Conservation (phyloP, 257 asterid species). For the Salvia rosmarinus region DNA sequence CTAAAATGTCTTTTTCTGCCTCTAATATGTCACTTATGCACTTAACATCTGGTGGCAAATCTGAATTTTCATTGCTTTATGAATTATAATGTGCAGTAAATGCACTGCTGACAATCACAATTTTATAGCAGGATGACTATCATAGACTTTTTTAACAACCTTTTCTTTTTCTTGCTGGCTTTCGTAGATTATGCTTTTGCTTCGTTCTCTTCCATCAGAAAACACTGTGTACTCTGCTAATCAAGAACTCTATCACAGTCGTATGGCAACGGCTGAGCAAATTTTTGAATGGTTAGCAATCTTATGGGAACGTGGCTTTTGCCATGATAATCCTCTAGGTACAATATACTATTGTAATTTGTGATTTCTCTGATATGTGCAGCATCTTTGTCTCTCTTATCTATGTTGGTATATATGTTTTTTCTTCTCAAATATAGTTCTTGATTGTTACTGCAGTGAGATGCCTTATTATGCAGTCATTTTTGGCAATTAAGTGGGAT, state of each 20-base stretch:
- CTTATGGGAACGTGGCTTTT: constrained; percentile 92
- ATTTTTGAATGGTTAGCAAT: constrained; percentile 76
- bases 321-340: constrained; percentile 97
- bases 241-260: constrained; percentile 44
- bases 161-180: constrained; percentile 29
- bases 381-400: constrained; percentile 25
- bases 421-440: constrained; percentile 25
- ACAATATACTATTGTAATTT: constrained; percentile 4
- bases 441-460: constrained; percentile 59
- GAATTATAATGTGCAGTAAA: constrained; percentile 12
- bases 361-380: constrained; percentile 24
- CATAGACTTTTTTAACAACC: constrained; percentile 27
- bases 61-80: constrained; percentile 12
- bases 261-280: constrained; percentile 65
- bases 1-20: neutral
- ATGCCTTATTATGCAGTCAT: constrained; percentile 87
- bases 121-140: constrained; percentile 21
- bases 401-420: constrained; percentile 18
- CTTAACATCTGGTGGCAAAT: constrained; percentile 14
- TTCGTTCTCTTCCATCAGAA: constrained; percentile 54
- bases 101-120: constrained; percentile 16
- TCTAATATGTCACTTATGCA: constrained; percentile 14
- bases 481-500: constrained; percentile 70
- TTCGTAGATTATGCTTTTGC: constrained; percentile 72
- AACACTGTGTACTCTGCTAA: constrained; percentile 38